Evolutionary conservation across 148 eudicot genomes (phyloP), one percentile per base, ranked within the genome.

Genomic region (Fagopyrum tataricum): DNA sequence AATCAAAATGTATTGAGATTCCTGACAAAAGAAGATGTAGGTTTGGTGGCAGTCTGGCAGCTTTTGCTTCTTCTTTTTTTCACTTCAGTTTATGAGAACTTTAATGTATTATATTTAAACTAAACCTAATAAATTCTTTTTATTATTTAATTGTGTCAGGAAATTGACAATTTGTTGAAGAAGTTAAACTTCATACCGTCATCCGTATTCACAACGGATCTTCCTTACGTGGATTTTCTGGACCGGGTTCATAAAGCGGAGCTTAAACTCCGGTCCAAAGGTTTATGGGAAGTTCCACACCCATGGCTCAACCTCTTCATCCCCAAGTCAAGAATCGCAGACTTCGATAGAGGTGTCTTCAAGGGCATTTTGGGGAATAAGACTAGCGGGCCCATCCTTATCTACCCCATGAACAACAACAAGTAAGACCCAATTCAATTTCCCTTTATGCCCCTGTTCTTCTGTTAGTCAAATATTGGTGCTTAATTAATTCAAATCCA

Each of bases 211-310:
- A 86, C 90, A 44, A 89, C 98, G 0, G 98, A 94, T 78, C 82
- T 94, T 62, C 87, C 97, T 0, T 94, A 94, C 47, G 56, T 94
- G 0, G 91, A 91, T 72, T 94, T 94, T 83, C 56, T 94, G 76
- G 92, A 94, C 85, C 91, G 98, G 82, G 98, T 91, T 85, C 98
- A 94, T 86, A 94, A 88, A 77, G 98, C 97, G 3, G 98, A 91
- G 83, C 64, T 94, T 68, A 90, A 88, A 72, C 96, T 94, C 79
- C 89, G 97, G 77, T 83, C 96, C 74, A 88, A 89, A 81, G 91
- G 87, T 14, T 80, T 94, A 42, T 94, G 98, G 98, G 97, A 91
- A 20, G 97, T 94, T 18, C 96, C 98, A 0, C 98, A 94, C 82
- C 97, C 97, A 24, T 94, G 98, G 98, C 85, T 94, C 0, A 94